Base-by-base conservation (phyloP, 163 green algal genomes). In the Scenedesmus sp. region DNA sequence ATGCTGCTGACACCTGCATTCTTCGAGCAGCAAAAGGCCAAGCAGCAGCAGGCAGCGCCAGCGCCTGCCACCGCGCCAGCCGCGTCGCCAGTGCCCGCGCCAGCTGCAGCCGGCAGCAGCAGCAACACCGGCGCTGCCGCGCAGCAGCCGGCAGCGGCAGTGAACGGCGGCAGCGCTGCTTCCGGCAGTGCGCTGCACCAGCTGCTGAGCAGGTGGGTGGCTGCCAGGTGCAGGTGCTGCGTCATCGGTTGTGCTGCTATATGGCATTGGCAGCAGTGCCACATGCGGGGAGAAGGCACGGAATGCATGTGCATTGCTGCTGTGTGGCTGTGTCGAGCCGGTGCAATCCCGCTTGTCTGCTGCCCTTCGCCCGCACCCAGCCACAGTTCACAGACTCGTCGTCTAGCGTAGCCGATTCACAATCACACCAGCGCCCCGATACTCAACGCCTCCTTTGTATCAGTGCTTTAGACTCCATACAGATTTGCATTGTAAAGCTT, bases 1-100 rank as follows among this genome's bases (percentile, higher is more conserved):
- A 64, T 77, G 34, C 82, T 92, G 89, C 82, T 92, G 26, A 92
- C 89, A 13, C 89, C 89, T 23, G 67, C 82, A 34, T 92, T 92
- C 67, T 92, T 92, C 46, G 82, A 85, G 54, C 89, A 92, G 60
- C 81, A 88, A 82, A 64, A 66, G 88, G 57, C 56, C 23, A 79
- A 87, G 76, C 76, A 86, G 62, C 23, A 88, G 86, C 86, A 84
- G 52, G 23, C 60, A 26, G 23, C 60, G 15, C n/a, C 85, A 26
- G 85, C 66, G 83, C 34, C 76, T 26, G 76, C 76, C 0, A 6
- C 81, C 1, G 57, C 59, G 15, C 54, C 34, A 54, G 56, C n/a
- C 23, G 57, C 84, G 10, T 52, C 74, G 84, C 84, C 60, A 26
- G 66, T 66, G 52, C 85, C 59, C 34, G 64, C 34, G 84, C 56